Evolutionary conservation across 768 basidiomycete species (phyloP), one percentile per base, ranked within the genome.

Genomic region (Chalciporus sphaerocephalus): DNA sequence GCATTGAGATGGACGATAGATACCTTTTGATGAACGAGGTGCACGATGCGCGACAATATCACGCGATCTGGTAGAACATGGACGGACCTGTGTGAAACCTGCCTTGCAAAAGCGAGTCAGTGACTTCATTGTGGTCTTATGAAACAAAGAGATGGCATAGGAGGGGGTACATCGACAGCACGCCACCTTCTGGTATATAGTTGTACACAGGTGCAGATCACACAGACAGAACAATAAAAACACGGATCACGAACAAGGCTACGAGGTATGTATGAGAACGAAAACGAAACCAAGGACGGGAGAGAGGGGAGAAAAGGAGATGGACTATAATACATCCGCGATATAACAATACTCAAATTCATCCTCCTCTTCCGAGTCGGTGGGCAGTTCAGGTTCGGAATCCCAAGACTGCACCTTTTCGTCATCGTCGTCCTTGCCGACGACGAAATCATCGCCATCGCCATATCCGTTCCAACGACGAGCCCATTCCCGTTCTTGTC

Each of bases 301-400:
- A 25, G 4, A 39, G 16, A 22, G 23, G n/a, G 17, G 25, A 20
- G 18, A 9, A n/a, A 21, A 25, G 5, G 23, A 28, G 13, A 25
- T 17, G 11, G 32, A n/a, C 22, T 43, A 54, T 11, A 37, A 5
- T 7, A 17, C 38, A 36, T 58, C 46, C 4, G 45, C 5, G 7
- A 48, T n/a, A 40, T 56, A 59, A 36, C 57, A 62, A 38, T 59
- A 59, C 2, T 62, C 59, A 13, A 59, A 57, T 21, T 48, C 58
- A 12, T 63, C 61, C 0, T 62, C 60, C 0, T 60, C 58, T 4
- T 62, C 60, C 24, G 49, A 47, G 22, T 61, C 60, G 1, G 51
- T 45, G 5, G 33, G 23, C 1, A 36, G 46, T 16, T 61, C 60
- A 4, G 55, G 55, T 24, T 61, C 60, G 7, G 60, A 61, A n/a